Evolutionary conservation across 202 grass and related monocot species (phyloP).

Genomic region (Bolboschoenoplectus hybrid): DNA sequence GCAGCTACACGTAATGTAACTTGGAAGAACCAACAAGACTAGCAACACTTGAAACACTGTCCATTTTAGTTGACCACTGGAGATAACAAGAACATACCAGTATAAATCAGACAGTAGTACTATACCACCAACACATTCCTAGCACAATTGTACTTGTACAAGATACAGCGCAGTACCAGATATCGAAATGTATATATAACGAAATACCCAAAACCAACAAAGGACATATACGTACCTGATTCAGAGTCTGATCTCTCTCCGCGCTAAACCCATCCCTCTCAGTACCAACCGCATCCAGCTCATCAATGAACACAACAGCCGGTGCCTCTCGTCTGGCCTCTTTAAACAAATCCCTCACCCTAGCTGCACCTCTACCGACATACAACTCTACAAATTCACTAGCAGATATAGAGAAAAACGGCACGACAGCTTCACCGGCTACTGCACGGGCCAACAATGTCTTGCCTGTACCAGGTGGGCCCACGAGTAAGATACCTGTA

Average conservation of each 20-base stretch:
- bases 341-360: slow-evolving; percentile 93
- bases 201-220: background rate
- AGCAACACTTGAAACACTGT: background rate
- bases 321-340: slow-evolving; percentile 87
- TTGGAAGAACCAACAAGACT: background rate
- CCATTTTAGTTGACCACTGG: background rate
- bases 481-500: slow-evolving; percentile 86
- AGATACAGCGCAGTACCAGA: background rate
- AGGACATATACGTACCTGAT: slow-evolving; percentile 54
- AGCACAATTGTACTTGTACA: background rate
- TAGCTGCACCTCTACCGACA: slow-evolving; percentile 86
- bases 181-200: background rate
- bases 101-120: background rate
- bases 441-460: slow-evolving; percentile 87
- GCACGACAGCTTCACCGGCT: slow-evolving; percentile 89
- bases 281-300: slow-evolving; percentile 98
- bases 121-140: background rate
- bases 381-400: slow-evolving; percentile 98
- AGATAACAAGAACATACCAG: background rate
- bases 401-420: slow-evolving; percentile 93
- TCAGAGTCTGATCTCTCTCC: slow-evolving; percentile 94
- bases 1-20: background rate
- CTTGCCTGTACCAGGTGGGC: slow-evolving; percentile 93
- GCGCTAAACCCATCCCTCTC: slow-evolving; percentile 88
- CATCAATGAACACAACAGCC: slow-evolving; percentile 94